Evolutionary conservation across 805 yeast species (phyloP), one percentile per base, ranked within the genome.

Genomic region (Torulaspora quercuum): DNA sequence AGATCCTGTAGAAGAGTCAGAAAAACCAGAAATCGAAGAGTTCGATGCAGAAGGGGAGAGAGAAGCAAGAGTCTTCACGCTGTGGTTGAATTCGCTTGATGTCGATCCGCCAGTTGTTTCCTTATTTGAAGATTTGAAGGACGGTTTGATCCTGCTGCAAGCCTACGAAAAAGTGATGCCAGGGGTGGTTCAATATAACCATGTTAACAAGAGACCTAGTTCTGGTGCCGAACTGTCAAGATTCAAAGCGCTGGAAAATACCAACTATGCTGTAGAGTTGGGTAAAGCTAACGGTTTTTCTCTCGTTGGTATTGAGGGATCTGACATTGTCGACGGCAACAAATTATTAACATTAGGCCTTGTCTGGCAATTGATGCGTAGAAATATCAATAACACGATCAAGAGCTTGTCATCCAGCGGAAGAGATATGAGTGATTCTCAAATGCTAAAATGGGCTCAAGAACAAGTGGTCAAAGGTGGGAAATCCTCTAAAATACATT

Each of bases 31-130:
- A 59, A 86, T 92, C 51, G 98, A 92, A 68, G 97, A 87, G 50
- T 92, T 92, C 56, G 98, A 92, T 61, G 98, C 98, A 16, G 98
- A 92, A 67, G 98, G 98, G 46, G 98, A 92, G 68, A 84, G 98
- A 68, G 98, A 92, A 68, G 98, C 98, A 3, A 78, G 98, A 63
- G 98, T 92, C 8, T 92, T 92, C 67, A 92, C 98, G 5, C 69
- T 92, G 55, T 92, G 98, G 98, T 76, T 92, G 58, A 92, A 92
- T 66, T 87, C 96, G 1, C 73, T 92, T 53, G 97, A 92, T 49
- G 97, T 92, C 10, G 92, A 89, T 46, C 97, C 97, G 17, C 85
- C 96, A 16, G 90, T 92, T 42, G 87, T 87, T 33, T 79, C 83
- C 10, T 68, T 92, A 50, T 92, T 92, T 53, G 97, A 90, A 64